Evolutionary conservation across 345 rosid species (phyloP), one percentile per base, ranked within the genome.

Genomic region (Euphorbia lathyris): DNA sequence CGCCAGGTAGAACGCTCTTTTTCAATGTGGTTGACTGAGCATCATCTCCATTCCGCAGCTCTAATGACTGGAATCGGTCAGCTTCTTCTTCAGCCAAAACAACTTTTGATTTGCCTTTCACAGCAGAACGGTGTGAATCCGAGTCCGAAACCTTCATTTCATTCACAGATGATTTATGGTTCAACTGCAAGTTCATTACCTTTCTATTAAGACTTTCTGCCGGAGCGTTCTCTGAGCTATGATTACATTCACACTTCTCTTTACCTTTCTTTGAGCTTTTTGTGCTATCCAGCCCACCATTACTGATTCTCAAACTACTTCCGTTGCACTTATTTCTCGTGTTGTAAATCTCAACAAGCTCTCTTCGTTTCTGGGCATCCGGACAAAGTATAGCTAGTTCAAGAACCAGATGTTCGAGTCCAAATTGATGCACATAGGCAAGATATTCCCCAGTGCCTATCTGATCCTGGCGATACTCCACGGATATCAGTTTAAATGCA

Each of bases 331-430:
- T 71, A 27, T 67, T 58, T 22, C 27, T 51, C 30, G 69, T 32
- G 34, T 56, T 76, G 40, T 76, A 47, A 59, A 60, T 71, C 71
- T 76, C 76, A 7, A 71, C 25, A 43, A 76, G 72, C 50, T 76
- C 79, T 25, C 74, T 66, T 61, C 66, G 79, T 64, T 76, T 76
- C 62, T 50, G 53, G 27, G 60, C 8, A 66, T 61, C 51, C 19
- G 79, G 76, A 40, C 69, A 76, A 23, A 76, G 76, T 34, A 67
- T 38, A 61, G 79, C 79, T 56, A 76, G 48, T 26, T 76, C 76
- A 6, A 66, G 43, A 47, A 76, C 62, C 36, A 76, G 72, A 66
- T 76, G 79, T 20, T 63, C 42, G 22, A 76, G 48, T 8, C 76
- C 79, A 66, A 65, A 71, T n/a, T 71, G 75, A 50, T 66, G 58